These are phyloP conservation scores for Phoma herbarum DNA, from an alignment of 2,329 filamentous ascomycete genomes.

Conservation along the genomic window DNA sequence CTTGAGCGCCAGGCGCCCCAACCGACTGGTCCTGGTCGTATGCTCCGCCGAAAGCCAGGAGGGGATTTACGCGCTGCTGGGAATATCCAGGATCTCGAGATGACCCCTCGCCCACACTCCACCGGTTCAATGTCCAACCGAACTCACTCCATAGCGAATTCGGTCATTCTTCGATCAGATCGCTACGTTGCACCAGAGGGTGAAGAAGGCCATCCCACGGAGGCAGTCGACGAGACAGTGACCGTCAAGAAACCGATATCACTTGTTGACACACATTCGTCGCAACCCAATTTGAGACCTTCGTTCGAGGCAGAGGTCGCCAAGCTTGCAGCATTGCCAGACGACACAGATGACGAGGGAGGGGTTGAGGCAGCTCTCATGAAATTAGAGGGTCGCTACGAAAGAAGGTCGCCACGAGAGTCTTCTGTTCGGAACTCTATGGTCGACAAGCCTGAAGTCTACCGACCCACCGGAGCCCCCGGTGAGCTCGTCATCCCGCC, in stretches of 20 bases:
- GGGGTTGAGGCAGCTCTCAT: conserved; percentile 91
- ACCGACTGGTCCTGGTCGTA: conserved; percentile 40
- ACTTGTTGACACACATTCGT: conserved; percentile 62
- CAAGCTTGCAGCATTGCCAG: conserved; percentile 85
- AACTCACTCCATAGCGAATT: conserved; percentile 52
- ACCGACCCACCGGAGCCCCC: conserved; percentile 33
- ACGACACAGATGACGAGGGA: conserved; percentile 78
- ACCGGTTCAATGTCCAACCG: conserved; percentile 58
- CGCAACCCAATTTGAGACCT: conserved; percentile 63
- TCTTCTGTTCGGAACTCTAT: conserved; percentile 30
- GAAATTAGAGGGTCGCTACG: conserved; percentile 89
- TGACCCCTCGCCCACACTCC: conserved; percentile 56
- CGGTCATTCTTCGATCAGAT: conserved; percentile 47
- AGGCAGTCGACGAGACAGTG: conserved; percentile 24
- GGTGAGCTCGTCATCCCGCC: conserved; percentile 27
- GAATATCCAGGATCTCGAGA: conserved; percentile 57
- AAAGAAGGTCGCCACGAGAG: conserved; percentile 56
- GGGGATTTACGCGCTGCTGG: conserved; percentile 58
- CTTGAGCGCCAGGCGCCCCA: conserved; percentile 45
- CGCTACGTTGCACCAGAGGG: conserved; percentile 34
- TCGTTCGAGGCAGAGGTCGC: conserved; percentile 92
- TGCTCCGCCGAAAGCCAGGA: conserved; percentile 58
- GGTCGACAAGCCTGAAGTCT: conserved; percentile 32
- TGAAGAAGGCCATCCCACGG: conserved; percentile 18
- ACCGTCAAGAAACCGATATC: conserved; percentile 48